phyloP scores from a whole-genome alignment of 306 rosid genomes.

The Acmispon strigosus region DNA sequence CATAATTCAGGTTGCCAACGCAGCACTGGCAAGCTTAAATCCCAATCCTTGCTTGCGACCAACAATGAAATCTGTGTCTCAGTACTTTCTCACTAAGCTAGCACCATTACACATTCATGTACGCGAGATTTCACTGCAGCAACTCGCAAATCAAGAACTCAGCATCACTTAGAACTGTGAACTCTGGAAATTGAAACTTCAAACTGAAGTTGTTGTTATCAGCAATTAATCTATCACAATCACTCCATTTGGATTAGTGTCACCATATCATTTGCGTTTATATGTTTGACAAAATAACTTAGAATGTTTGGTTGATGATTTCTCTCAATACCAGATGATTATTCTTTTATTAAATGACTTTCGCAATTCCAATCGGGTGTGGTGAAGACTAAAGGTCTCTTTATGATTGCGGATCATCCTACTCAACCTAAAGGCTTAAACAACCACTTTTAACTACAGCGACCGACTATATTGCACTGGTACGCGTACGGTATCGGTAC shows the following conservation, averaged over 20 bases:
- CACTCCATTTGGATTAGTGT: no score
- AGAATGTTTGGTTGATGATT: neutral
- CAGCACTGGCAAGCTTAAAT: constrained; percentile 7
- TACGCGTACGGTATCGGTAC: no score
- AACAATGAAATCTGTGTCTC: neutral
- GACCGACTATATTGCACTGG: no score
- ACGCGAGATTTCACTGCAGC: neutral
- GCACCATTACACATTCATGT: neutral
- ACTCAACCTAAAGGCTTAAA: no score
- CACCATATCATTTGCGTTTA: no score
- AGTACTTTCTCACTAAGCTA: neutral
- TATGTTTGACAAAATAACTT: neutral
- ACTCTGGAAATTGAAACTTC: neutral
- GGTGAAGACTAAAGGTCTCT: no score
- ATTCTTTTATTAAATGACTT: no score
- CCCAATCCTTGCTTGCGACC: neutral
- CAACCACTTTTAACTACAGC: no score
- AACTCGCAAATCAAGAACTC: neutral
- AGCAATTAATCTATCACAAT: neutral
- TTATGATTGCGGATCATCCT: no score
- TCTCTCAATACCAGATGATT: no score
- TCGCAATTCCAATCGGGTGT: no score
- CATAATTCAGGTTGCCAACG: neutral
- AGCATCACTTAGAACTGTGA: neutral
- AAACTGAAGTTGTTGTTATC: neutral